Evolutionary conservation across 2,329 filamentous ascomycete genomes (phyloP), one percentile per base, ranked within the genome.

Genomic region (Monilinia laxa): DNA sequence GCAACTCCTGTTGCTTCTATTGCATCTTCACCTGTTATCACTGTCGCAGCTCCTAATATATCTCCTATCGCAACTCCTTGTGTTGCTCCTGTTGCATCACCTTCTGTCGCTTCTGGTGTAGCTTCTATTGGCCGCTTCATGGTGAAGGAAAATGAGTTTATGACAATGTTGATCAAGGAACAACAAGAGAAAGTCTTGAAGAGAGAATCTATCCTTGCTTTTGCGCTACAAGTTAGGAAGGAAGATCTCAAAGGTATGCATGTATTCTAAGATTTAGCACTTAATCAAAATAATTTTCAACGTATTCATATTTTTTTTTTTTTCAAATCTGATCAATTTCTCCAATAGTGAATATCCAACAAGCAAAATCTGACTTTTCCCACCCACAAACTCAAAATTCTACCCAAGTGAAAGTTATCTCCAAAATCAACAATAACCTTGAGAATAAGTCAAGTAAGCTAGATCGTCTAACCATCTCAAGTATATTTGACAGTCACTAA

Each of bases 131-230:
- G 56, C n/a, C 58, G 40, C 18, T 23, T 28, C n/a, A 10, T 51
- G 12, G 59, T 53, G 45, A 38, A 40, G 35, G 54, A 57, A 45
- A 45, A 52, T n/a, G 53, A 67, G 7, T 67, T 67, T 56, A 31
- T 53, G 59, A 38, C 23, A 31, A 52, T 67, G 23, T 31, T 67
- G 35, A 11, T 58, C 35, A 57, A 52, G 35, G 20, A 42, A 54
- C 23, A 47, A 25, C 38, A 65, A 40, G 65, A 56, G 49, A 60
- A 4, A 28, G 38, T 23, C 5, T 10, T 38, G 40, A 64, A 67
- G 35, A 51, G 18, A 31, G 12, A 45, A 25, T 20, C 6, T 28
- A 2, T 40, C 38, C 4, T 45, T 14, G 40, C 10, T 9, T 38
- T 38, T 20, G 14, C 25, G 12, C 7, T 11, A 40, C 42, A 0